Evolutionary conservation across 176 grass and related monocot species (phyloP), one percentile per base, ranked within the genome.

Genomic region (Thalia dealbata): DNA sequence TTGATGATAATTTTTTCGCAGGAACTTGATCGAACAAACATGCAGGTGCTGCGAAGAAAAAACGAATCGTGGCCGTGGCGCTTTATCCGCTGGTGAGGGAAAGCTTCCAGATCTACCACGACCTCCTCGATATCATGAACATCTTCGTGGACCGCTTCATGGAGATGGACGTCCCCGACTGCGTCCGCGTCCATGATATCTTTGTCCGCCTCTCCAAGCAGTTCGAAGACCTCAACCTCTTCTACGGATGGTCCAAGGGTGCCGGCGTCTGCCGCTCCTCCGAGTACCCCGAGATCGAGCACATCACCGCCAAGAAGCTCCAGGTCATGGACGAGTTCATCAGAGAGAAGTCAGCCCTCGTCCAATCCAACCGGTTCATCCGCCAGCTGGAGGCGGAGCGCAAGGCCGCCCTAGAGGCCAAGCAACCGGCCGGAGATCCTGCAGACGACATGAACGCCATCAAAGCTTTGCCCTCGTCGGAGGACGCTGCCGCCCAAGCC

Each of bases 281-380:
- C 6, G 95, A 99, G 61, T 81, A 88, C 26, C 90, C 88, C 3
- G 85, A 99, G 7, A 75, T 99, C 48, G 90, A 99, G 73, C 32
- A 73, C 45, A 79, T 99, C 70, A 86, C 89, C 30, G 64, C 86
- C 32, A 85, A 89, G 76, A 91, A 85, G 87, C 85, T 99, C 14
- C 77, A 91, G 45, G 78, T 91, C 73, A 93, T 99, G 90, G 85
- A 99, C 32, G 95, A 91, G 19, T 99, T 91, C 61, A 81, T 99
- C 72, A 76, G 79, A 41, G 87, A 99, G 35, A 86, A 83, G 70
- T 61, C 41, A 7, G 12, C 46, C 15, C 54, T 44, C 13, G 7
- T 21, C 70, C 25, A 30, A 15, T 15, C 63, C 26, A 66, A 66
- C 3, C 50, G 21, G 16, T 23, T 11, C 0, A 2, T 58, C 45